phyloP scores from a whole-genome alignment of 2,329 filamentous ascomycete species.

The Cytospora paraplurivora region DNA sequence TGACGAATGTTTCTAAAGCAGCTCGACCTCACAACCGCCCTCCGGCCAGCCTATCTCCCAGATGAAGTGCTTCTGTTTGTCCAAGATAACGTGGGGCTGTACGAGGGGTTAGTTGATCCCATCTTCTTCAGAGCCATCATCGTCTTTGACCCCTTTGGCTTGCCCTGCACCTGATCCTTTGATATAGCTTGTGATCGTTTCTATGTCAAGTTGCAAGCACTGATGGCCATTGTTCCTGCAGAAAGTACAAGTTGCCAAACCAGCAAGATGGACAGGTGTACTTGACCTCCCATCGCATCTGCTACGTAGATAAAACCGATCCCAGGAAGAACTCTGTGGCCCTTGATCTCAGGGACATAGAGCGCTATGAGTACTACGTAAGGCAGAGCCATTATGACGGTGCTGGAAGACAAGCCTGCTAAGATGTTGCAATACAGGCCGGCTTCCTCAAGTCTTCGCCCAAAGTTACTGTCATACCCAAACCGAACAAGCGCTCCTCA shows the following conservation, averaged over 20 bases:
- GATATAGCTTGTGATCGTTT: not conserved
- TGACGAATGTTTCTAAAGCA: conserved; percentile 96
- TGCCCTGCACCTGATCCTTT: conserved; percentile 29
- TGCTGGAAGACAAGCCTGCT: conserved; percentile 27
- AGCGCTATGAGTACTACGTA: conserved; percentile 88
- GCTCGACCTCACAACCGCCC: conserved; percentile 92
- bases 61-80: conserved; percentile 96
- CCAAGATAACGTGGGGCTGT: conserved; percentile 94
- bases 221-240: conserved; percentile 41
- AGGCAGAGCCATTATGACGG: conserved; percentile 31
- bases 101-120: conserved; percentile 76
- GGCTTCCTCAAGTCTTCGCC: conserved; percentile 94
- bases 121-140: conserved; percentile 14
- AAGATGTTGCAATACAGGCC: conserved; percentile 53
- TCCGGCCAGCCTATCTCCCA: conserved; percentile 86
- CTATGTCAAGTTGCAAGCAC: not conserved
- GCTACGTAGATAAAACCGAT: conserved; percentile 89
- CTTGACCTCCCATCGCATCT: conserved; percentile 90
- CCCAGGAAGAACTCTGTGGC: conserved; percentile 83
- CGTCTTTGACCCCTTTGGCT: conserved; percentile 1
- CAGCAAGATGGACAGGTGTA: conserved; percentile 97
- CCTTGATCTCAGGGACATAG: conserved; percentile 86
- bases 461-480: conserved; percentile 88
- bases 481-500: conserved; percentile 68
- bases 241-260: conserved; percentile 91